Conservation (phyloP, 148 eudicot species). For the Oxyria digyna region DNA sequence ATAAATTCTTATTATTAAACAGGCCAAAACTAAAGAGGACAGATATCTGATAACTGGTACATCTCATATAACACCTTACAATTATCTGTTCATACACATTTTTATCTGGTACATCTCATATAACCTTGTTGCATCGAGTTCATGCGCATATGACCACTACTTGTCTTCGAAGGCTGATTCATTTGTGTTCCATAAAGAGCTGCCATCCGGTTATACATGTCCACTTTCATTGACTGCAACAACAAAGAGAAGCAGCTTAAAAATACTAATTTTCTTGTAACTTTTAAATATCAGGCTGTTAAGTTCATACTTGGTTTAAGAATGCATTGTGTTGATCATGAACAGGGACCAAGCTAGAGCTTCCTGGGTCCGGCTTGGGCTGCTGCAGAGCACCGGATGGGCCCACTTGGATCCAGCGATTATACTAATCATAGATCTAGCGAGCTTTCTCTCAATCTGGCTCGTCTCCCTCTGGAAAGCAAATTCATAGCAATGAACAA, state of each 20-base stretch:
- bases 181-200: conserved; percentile 44
- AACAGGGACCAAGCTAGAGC: conserved; percentile 21
- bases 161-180: conserved; percentile 32
- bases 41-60: not conserved
- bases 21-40: not conserved
- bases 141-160: conserved; percentile 22
- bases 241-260: not conserved
- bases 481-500: too few relatives aligned
- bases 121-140: conserved; percentile 28
- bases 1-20: not conserved
- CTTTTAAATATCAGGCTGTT: not conserved
- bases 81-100: not conserved
- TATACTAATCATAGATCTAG: too few relatives aligned
- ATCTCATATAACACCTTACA: not conserved
- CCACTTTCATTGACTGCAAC: conserved; percentile 69
- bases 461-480: too few relatives aligned
- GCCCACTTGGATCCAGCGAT: conserved; percentile 21
- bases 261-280: not conserved
- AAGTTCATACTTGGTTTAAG: conserved; percentile 51
- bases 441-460: too few relatives aligned
- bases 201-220: conserved; percentile 62
- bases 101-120: not conserved
- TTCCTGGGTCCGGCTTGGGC: conserved; percentile 17
- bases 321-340: conserved; percentile 46
- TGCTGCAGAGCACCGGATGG: conserved; percentile 38